Evolutionary conservation across 2,329 filamentous ascomycete genomes (phyloP).

Genomic region (Stagonosporopsis vannaccii): DNA sequence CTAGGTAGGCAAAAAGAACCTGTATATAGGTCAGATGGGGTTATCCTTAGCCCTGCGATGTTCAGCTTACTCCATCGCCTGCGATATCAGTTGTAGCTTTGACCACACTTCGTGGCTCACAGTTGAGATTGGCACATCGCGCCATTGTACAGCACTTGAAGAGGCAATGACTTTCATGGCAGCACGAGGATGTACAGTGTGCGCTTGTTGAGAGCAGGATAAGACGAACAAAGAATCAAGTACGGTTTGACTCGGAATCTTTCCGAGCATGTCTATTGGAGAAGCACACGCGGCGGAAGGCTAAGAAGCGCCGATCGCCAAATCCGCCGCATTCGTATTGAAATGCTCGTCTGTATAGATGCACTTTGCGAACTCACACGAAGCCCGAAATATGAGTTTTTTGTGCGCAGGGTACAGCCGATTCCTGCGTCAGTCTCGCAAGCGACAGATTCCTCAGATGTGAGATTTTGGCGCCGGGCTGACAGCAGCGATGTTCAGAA

Average conservation of each 20-base stretch:
- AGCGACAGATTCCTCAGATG: not conserved
- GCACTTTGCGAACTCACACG: not conserved
- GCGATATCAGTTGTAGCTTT: constrained; percentile 22
- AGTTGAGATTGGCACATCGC: constrained; percentile 8
- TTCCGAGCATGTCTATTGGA: not conserved
- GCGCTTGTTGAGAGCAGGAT: not conserved
- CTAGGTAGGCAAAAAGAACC: constrained; percentile 22
- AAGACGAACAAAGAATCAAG: not conserved
- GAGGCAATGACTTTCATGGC: not conserved
- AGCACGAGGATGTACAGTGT: not conserved
- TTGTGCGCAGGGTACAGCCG: not conserved
- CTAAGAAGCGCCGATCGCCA: not conserved
- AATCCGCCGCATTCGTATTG: not conserved
- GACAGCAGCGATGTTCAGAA: not conserved
- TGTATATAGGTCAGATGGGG: not conserved
- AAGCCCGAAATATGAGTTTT: not conserved
- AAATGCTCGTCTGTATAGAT: not conserved
- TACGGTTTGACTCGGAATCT: not conserved
- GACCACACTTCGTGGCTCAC: constrained; percentile 7
- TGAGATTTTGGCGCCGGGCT: not conserved
- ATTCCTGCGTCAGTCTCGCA: not conserved
- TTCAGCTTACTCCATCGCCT: constrained; percentile 21
- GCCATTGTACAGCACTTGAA: not conserved
- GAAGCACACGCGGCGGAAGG: no score
- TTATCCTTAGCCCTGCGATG: not conserved